A percentile compares a stretch with the other conserved stretches of the same genome.
These are phyloP conservation scores for Phytophthora quininea DNA, from an alignment of 352 stramenopile species.

Conservation along the genomic window DNA sequence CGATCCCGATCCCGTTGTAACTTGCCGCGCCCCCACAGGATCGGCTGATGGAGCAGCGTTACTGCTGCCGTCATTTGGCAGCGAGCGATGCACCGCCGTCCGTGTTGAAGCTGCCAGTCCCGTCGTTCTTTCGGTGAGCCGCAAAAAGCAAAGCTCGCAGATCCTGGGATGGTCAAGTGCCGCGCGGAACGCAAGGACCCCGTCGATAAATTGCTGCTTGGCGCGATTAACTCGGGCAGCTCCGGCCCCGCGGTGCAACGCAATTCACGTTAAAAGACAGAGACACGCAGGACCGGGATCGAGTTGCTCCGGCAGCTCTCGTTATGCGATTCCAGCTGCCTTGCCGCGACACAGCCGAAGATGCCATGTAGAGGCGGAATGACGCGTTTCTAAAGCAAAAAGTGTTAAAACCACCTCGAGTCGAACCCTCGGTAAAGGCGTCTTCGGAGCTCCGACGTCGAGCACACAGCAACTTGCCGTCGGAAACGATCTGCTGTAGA, in stretches of 20 bases:
- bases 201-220: neutral
- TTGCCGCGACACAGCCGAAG: constrained; percentile 25
- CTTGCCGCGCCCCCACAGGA: no score
- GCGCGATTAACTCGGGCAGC: constrained; percentile 6
- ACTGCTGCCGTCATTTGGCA: neutral
- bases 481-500: no score
- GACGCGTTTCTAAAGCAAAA: constrained; percentile 29
- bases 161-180: constrained; percentile 3
- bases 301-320: neutral
- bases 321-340: constrained; percentile 18
- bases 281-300: constrained; percentile 24
- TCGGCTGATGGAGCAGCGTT: neutral
- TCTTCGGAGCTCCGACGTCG: neutral
- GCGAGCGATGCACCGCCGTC: neutral
- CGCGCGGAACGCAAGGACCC: neutral
- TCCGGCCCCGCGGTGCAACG: neutral
- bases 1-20: no score
- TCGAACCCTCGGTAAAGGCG: constrained; percentile 25
- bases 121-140: constrained; percentile 1
- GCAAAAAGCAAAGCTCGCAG: neutral
- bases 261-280: constrained; percentile 25
- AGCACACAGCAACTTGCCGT: neutral
- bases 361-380: constrained; percentile 35
- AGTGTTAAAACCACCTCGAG: constrained; percentile 16
- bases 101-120: neutral